Conservation (phyloP, 2,329 filamentous ascomycete species). For the Macrophomina tecta region DNA sequence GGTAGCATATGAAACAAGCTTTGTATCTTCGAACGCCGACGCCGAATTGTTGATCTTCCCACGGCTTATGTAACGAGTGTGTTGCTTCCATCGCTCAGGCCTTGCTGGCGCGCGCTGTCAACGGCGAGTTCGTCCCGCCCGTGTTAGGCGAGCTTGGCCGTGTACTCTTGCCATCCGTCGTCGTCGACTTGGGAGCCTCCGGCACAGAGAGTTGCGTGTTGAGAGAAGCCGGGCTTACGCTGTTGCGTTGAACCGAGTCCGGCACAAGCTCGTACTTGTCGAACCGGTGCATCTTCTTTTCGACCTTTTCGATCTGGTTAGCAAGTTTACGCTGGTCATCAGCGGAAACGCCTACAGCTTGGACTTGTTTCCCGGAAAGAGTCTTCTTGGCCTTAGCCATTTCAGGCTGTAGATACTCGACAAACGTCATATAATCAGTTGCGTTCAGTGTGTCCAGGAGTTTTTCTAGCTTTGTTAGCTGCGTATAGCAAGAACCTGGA, state of each 20-base stretch:
- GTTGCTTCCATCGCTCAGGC: background rate
- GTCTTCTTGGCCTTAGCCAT: slow-evolving; percentile 51
- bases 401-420: slow-evolving; percentile 51
- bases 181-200: slow-evolving; percentile 24
- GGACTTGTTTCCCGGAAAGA: slow-evolving; percentile 52
- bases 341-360: slow-evolving; percentile 40
- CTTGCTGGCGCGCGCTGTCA: background rate
- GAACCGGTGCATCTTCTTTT: slow-evolving; percentile 57
- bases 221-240: slow-evolving; percentile 24
- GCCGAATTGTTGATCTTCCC: slow-evolving; percentile 11
- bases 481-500: too few species aligned
- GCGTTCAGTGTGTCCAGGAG: slow-evolving; percentile 62
- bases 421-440: slow-evolving; percentile 50
- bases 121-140: slow-evolving; percentile 12
- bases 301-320: slow-evolving; percentile 40
- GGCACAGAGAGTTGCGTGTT: slow-evolving; percentile 24
- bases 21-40: slow-evolving; percentile 26
- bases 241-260: slow-evolving; percentile 36
- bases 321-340: slow-evolving; percentile 27
- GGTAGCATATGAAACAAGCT: slow-evolving; percentile 26
- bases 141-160: slow-evolving; percentile 21
- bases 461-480: slow-evolving; percentile 68
- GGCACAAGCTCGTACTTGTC: slow-evolving; percentile 39
- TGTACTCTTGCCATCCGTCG: slow-evolving; percentile 26
- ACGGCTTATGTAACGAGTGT: slow-evolving; percentile 21